Conservation (phyloP, 2,329 filamentous ascomycete genomes). For the Ophiostoma angusticollis region DNA sequence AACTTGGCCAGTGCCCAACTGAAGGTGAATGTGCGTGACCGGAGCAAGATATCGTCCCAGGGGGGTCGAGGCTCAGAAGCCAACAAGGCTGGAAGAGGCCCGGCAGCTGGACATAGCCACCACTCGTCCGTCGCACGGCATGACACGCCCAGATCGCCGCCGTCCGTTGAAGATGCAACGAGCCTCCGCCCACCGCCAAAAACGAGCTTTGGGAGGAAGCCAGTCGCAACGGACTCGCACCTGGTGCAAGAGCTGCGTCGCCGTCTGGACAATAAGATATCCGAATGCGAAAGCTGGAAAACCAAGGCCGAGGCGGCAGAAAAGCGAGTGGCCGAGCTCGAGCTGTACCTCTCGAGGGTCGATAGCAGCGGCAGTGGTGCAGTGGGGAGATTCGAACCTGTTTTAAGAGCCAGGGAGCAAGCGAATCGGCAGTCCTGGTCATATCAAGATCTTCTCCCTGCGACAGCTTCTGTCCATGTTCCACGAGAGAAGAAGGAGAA, state of each 20-base stretch:
- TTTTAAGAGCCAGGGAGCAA: neutral
- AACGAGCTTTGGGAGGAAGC: too few relatives aligned
- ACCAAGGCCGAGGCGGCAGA: conserved; percentile 44
- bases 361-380: conserved; percentile 9
- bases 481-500: neutral
- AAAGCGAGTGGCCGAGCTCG: conserved; percentile 34
- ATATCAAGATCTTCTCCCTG: conserved; percentile 1
- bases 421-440: neutral
- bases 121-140: too few relatives aligned
- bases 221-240: neutral
- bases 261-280: conserved; percentile 29
- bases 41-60: too few relatives aligned
- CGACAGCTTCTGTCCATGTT: neutral
- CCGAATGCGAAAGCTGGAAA: conserved; percentile 37
- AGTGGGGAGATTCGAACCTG: neutral
- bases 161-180: neutral
- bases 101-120: too few relatives aligned
- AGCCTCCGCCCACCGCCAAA: neutral
- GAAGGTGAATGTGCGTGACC: too few relatives aligned
- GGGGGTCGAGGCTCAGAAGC: too few relatives aligned
- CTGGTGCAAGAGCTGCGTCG: conserved; percentile 33
- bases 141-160: neutral
- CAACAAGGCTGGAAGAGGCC: too few relatives aligned
- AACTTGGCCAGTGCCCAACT: too few relatives aligned
- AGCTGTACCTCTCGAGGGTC: conserved; percentile 15